These are phyloP conservation scores for Tricholoma sp. DNA, from an alignment of 768 basidiomycete species.

Conservation along the genomic window DNA sequence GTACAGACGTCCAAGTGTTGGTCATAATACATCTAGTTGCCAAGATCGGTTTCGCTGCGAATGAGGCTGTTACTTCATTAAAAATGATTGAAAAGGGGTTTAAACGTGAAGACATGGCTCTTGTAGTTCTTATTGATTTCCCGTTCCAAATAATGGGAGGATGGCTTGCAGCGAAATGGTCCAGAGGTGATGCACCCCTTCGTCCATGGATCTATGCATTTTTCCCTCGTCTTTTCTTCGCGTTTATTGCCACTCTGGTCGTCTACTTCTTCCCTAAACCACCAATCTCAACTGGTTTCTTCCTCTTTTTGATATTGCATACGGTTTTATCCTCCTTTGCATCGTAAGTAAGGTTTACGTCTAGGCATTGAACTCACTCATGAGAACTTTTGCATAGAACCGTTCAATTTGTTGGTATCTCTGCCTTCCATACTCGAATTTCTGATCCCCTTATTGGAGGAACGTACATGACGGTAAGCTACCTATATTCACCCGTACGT, in stretches of 20 bases:
- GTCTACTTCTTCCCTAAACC: slow-evolving; percentile 82
- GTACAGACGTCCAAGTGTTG: slow-evolving; percentile 82
- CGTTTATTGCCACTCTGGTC: slow-evolving; percentile 64
- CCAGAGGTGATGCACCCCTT: slow-evolving; percentile 70
- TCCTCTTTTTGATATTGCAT: slow-evolving; percentile 71
- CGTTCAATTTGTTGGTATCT: slow-evolving; percentile 97
- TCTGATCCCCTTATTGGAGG: slow-evolving; percentile 97
- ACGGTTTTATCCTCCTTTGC: slow-evolving; percentile 84
- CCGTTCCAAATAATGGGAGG: slow-evolving; percentile 96
- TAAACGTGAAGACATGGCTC: slow-evolving; percentile 91
- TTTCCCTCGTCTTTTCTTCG: slow-evolving; percentile 79
- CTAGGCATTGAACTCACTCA: not conserved
- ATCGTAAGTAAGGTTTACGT: slow-evolving; percentile 48
- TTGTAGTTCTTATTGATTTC: slow-evolving; percentile 93
- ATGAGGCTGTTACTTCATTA: slow-evolving; percentile 84
- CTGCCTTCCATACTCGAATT: slow-evolving; percentile 96
- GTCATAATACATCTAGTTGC: slow-evolving; percentile 83
- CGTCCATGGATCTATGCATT: slow-evolving; percentile 90
- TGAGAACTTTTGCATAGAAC: slow-evolving; percentile 47
- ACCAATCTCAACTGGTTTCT: slow-evolving; percentile 71
- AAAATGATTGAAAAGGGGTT: slow-evolving; percentile 98
- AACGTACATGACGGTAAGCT: slow-evolving; percentile 95
- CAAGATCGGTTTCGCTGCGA: slow-evolving; percentile 92
- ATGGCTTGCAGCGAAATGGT: slow-evolving; percentile 92
- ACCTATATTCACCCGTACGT: not conserved